A percentile compares a stretch with the other conserved stretches of the same genome.
Conservation (phyloP, 257 asterid species). For the Solanum verrucosum region DNA sequence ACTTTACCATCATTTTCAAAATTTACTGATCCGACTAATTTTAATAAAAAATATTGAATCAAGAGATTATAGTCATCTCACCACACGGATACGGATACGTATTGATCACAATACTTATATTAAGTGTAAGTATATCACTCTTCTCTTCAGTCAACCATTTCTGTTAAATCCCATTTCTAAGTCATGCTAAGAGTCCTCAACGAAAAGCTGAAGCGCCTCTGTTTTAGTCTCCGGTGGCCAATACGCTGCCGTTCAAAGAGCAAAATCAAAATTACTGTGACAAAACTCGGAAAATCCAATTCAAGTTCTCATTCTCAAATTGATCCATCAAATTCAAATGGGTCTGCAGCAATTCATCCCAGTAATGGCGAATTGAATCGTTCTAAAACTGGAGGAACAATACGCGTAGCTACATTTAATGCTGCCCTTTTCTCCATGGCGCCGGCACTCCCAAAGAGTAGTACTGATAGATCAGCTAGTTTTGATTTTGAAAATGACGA, state of each 20-base stretch:
- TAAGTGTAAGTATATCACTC: not conserved
- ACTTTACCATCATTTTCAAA: not conserved
- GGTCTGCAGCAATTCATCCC: constrained; percentile 72
- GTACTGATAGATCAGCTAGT: constrained; percentile 18
- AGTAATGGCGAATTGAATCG: constrained; percentile 28
- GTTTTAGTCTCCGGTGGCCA: constrained; percentile 48
- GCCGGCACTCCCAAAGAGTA: constrained; percentile 47
- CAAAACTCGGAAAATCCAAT: constrained; percentile 43
- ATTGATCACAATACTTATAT: not conserved
- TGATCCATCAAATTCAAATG: constrained; percentile 1
- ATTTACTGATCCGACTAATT: not conserved
- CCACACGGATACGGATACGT: accelerated
- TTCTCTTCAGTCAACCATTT: not conserved
- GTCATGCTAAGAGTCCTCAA: constrained; percentile 45
- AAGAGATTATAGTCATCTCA: too few relatives aligned
- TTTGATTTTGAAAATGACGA: constrained; percentile 23
- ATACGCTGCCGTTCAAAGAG: constrained; percentile 43
- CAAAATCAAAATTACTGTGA: constrained; percentile 36
- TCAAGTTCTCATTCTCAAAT: constrained; percentile 17
- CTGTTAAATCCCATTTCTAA: not conserved
- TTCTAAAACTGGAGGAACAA: constrained; percentile 13
- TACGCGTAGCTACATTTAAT: constrained; percentile 73
- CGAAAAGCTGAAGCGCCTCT: constrained; percentile 47
- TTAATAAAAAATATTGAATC: too few relatives aligned
- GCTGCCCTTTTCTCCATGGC: constrained; percentile 99